Conservation (phyloP, 345 rosid species). For the Heritiera fomes region DNA sequence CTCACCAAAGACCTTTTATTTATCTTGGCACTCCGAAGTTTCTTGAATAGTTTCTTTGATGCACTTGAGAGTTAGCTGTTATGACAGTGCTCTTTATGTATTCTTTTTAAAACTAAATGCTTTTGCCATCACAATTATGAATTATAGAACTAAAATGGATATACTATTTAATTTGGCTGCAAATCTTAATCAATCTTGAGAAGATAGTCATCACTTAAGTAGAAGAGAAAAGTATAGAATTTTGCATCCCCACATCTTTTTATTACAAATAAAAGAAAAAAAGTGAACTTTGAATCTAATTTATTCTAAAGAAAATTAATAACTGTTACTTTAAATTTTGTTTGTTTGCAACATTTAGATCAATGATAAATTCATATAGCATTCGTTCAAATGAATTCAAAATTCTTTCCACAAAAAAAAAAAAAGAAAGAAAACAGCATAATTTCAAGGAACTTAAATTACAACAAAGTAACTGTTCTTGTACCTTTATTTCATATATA, state of each 20-base stretch:
- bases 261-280: too few species aligned
- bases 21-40: not conserved
- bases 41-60: not conserved
- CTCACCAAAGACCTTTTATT: not conserved
- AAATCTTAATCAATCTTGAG: constrained; percentile 8
- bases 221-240: too few species aligned
- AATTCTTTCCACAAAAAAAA: too few species aligned
- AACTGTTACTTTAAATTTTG: too few species aligned
- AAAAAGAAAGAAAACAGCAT: not conserved
- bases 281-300: too few species aligned
- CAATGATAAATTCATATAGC: too few species aligned
- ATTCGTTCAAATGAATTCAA: too few species aligned
- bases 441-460: not conserved
- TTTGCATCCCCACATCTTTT: too few species aligned
- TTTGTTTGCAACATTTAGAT: too few species aligned
- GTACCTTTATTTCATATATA: not conserved
- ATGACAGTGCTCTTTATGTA: too few species aligned
- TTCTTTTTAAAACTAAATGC: not conserved
- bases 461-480: not conserved
- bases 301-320: too few species aligned
- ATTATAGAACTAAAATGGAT: not conserved
- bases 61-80: not conserved
- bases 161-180: not conserved
- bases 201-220: not conserved
- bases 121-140: not conserved